Evolutionary conservation across 805 yeast genomes (phyloP), one percentile per base, ranked within the genome.

Genomic region (Candida hungchunana): DNA sequence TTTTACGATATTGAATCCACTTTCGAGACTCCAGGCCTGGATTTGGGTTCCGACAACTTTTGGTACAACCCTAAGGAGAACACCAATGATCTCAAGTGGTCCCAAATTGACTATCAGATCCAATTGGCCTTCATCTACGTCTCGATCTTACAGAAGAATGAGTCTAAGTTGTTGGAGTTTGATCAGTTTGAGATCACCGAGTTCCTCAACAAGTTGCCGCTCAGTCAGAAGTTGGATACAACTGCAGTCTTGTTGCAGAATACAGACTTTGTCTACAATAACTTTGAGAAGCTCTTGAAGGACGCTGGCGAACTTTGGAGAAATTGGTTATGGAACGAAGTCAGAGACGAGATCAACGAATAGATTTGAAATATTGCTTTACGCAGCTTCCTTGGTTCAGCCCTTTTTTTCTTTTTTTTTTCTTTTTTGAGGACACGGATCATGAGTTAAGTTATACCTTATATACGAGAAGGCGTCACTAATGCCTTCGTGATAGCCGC

Each of bases 241-340:
- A n/a, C n/a, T n/a, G 62, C 56, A 29, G 49, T 64, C 11, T 58
- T 64, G 22, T 7, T 38, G 8, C 39, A 35, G 18, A 43, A 43
- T 17, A 37, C 47, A 2, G 61, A 57, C 32, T 64, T 63, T 38
- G 74, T 73, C 11, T 35, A 35, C n/a, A 73, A 71, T 44, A 86
- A 82, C 46, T 81, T 86, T 55, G 88, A 83, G 51, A 81, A 79
- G 45, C 69, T 86, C 19, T 69, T 85, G 28, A 63, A 66, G 37
- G 89, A 81, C 55, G 89, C 94, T 3, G 95, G 95, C 21, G 95
- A 86, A 51, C 66, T 83, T 28, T 86, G 95, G 95, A 67, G 96
- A 45, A 81, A 78, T 50, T 84, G 90, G 85, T 62, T 83, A 26
- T 84, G 77, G 69, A 60, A 65, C 39, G 83, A 77, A 53, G 62